Conservation (phyloP, 2,329 filamentous ascomycete species). For the Sphaerulina vaccinii region DNA sequence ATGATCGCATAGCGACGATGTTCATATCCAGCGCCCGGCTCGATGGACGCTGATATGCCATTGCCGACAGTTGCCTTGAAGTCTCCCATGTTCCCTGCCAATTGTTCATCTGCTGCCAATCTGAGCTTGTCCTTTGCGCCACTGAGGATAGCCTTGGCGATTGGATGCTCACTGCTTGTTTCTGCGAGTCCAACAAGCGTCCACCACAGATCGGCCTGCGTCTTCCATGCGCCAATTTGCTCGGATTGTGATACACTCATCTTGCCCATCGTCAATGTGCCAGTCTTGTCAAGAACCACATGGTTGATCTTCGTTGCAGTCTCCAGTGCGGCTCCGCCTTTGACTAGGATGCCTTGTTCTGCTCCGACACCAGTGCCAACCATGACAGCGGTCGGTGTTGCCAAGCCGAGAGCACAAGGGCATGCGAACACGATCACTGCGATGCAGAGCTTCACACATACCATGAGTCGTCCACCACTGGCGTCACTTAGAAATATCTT, state of each 20-base stretch:
- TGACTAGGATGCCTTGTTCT: conserved; percentile 95
- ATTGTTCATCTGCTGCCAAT: conserved; percentile 66
- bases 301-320: conserved; percentile 86
- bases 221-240: conserved; percentile 67
- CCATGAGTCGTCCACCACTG: conserved; percentile 90
- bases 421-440: conserved; percentile 98
- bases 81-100: conserved; percentile 81
- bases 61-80: conserved; percentile 82
- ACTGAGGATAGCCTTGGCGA: conserved; percentile 80
- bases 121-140: conserved; percentile 75
- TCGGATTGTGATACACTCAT: conserved; percentile 82
- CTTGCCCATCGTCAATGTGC: conserved; percentile 88
- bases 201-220: conserved; percentile 82
- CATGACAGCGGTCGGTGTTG: conserved; percentile 97
- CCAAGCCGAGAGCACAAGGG: conserved; percentile 91
- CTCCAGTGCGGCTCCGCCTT: conserved; percentile 89
- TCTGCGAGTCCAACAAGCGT: conserved; percentile 92
- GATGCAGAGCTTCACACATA: conserved; percentile 95
- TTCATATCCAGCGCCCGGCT: conserved; percentile 68
- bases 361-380: conserved; percentile 96
- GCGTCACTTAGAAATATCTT: conserved; percentile 77
- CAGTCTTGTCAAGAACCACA: conserved; percentile 92
- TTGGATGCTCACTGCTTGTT: conserved; percentile 91
- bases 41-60: conserved; percentile 78
- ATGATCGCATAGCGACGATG: conserved; percentile 74